A percentile compares a stretch with the other conserved stretches of the same genome.
Evolutionary conservation across 139 green algal species (phyloP).

Genomic region (Desmodesmus armatus): DNA sequence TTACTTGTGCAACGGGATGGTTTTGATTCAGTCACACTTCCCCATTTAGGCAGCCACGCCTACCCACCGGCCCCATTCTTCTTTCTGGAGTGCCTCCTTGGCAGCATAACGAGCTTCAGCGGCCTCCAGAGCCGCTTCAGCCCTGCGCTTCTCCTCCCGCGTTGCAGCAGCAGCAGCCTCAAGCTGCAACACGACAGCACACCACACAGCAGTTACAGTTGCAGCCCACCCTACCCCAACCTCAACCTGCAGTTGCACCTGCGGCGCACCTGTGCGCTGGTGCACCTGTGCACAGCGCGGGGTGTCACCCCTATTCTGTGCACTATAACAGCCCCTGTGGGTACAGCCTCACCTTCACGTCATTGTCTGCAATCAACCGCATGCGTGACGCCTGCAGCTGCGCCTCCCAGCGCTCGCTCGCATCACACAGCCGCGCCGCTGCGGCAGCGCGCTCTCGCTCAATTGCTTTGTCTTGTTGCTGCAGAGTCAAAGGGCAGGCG

Average conservation of each 20-base stretch:
- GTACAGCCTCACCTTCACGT: background rate
- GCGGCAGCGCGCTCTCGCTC: constrained; percentile 61
- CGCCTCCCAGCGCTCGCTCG: constrained; percentile 61
- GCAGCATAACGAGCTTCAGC: constrained; percentile 33
- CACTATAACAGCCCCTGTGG: too few relatives aligned
- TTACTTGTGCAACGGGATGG: background rate
- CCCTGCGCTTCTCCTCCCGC: constrained; percentile 60
- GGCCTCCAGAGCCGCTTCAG: constrained; percentile 48
- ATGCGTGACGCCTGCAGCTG: constrained; percentile 58
- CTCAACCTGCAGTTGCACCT: too few relatives aligned
- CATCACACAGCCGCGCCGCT: constrained; percentile 54
- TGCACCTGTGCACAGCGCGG: too few relatives aligned
- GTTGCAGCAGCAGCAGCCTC: constrained; percentile 52
- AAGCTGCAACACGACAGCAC: constrained; percentile 50
- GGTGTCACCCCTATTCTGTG: too few relatives aligned
- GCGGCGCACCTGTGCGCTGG: too few relatives aligned
- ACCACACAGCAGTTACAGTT: too few relatives aligned
- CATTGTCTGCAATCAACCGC: constrained; percentile 57
- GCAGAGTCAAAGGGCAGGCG: too few relatives aligned
- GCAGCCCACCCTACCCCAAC: too few relatives aligned
- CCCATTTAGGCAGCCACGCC: too few relatives aligned
- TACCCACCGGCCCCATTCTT: constrained; percentile 38
- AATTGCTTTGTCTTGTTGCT: constrained; percentile 64
- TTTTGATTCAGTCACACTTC: too few relatives aligned
- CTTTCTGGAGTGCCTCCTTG: background rate